phyloP scores from a whole-genome alignment of 2,329 filamentous ascomycete species.

The Cercospora sp. region DNA sequence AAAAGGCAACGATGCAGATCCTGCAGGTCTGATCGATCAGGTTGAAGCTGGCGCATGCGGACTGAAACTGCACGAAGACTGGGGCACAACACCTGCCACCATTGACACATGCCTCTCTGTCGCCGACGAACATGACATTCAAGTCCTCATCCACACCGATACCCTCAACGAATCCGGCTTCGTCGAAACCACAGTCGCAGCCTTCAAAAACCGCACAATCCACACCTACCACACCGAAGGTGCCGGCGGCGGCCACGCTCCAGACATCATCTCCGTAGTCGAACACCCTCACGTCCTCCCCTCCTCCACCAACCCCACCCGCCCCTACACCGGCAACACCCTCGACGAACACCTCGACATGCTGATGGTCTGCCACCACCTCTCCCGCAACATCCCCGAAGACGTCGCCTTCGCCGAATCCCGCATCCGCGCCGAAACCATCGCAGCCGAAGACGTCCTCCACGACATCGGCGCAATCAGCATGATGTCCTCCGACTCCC shows the following conservation, averaged over 20 bases:
- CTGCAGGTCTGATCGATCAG: slow-evolving; percentile 72
- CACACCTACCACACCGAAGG: slow-evolving; percentile 98
- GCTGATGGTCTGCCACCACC: slow-evolving; percentile 96
- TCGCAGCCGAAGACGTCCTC: slow-evolving; percentile 92
- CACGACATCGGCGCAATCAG: slow-evolving; percentile 93
- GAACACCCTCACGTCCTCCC: slow-evolving; percentile 86
- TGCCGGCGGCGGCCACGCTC: slow-evolving; percentile 89
- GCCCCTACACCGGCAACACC: slow-evolving; percentile 87
- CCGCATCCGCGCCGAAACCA: slow-evolving; percentile 92
- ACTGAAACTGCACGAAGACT: slow-evolving; percentile 93
- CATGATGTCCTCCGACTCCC: slow-evolving; percentile 95
- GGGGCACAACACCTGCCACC: slow-evolving; percentile 86
- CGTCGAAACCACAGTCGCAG: slow-evolving; percentile 84
- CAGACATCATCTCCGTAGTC: slow-evolving; percentile 92
- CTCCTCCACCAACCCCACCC: slow-evolving; percentile 86
- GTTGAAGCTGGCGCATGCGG: slow-evolving; percentile 81
- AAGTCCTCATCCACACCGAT: slow-evolving; percentile 93
- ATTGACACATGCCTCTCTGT: slow-evolving; percentile 80
- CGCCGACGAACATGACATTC: slow-evolving; percentile 88
- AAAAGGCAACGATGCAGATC: slow-evolving; percentile 84
- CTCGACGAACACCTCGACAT: slow-evolving; percentile 96
- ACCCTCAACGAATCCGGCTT: slow-evolving; percentile 97
- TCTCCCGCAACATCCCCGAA: slow-evolving; percentile 89
- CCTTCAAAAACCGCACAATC: slow-evolving; percentile 83
- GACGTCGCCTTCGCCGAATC: slow-evolving; percentile 94